Base-by-base conservation (phyloP, 768 basidiomycete genomes). In the Naganishia kalamii region DNA sequence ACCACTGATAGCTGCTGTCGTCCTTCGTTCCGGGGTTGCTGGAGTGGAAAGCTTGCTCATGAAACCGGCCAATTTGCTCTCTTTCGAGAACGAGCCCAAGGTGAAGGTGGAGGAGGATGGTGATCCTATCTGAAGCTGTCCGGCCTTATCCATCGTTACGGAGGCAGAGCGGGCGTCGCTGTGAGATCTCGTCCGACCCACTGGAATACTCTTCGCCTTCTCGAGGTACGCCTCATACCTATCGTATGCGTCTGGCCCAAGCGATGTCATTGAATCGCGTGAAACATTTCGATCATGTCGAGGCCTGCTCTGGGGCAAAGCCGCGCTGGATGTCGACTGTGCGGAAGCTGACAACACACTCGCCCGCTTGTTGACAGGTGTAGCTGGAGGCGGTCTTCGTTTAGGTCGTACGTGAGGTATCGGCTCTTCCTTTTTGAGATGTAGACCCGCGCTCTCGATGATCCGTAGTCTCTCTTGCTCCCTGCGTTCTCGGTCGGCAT, bases 381-480 rank as follows among this genome's bases (percentile, higher is more conserved):
- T 61, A 19, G 71, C 69, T 40, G 75, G 77, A n/a, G 75, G 68
- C 7, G 74, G 74, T 25, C 74, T 62, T 4, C 75, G 68, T 41
- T 57, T 30, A 62, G 63, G 15, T 44, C 46, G 37, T 13, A 47
- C 59, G 52, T 44, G 7, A 76, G 78, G 60, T 35, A 70, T 19
- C 82, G 85, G 81, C 17, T 82, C 81, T 65, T 86, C 84, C 40
- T 83, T 78, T 68, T 87, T 85, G 49, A 94, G 82, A 63, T 90
- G 85, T 27, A 96, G 80, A 2, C 93, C 93, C 0, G 92, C 92
- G 0, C 90, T 88, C 73, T 90, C 86, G n/a, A 97, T 80, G 7
- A 96, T 90, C 21, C 87, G 83, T 69, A 85, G 85, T 23, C 90
- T 82, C 73, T 94, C 92, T 19, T 83, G 79, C 63, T 86, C 90